Conservation (phyloP, 2,329 filamentous ascomycete genomes). For the Neoscytalidium dimidiatum region DNA sequence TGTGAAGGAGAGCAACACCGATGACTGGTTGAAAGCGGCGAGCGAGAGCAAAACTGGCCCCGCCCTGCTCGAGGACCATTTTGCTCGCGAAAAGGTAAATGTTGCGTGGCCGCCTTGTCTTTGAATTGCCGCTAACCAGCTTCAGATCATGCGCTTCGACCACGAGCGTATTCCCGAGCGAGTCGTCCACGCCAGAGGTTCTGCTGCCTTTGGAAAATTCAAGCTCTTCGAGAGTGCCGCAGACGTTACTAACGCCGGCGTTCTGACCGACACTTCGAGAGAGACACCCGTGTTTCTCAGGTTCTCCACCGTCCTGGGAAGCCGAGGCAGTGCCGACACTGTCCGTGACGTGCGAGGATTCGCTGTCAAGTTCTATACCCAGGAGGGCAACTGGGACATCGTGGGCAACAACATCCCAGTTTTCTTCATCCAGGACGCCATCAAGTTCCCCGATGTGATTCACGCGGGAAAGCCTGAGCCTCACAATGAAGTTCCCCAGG, state of each 20-base stretch:
- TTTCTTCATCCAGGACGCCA: constrained; percentile 75
- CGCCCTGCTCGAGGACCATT: constrained; percentile 68
- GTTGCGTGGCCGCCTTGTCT: not conserved
- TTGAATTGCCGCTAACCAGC: constrained; percentile 14
- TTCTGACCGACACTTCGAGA: constrained; percentile 68
- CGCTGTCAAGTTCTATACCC: constrained; percentile 74
- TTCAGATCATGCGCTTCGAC: constrained; percentile 72
- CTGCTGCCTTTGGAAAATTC: constrained; percentile 68
- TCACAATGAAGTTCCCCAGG: constrained; percentile 70
- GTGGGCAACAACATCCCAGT: constrained; percentile 75
- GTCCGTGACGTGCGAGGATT: constrained; percentile 84
- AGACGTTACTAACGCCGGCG: constrained; percentile 63
- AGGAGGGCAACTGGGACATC: constrained; percentile 76
- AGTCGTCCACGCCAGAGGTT: constrained; percentile 67
- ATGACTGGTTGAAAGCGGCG: constrained; percentile 73
- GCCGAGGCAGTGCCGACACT: constrained; percentile 74
- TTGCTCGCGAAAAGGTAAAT: constrained; percentile 70
- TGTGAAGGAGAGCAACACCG: constrained; percentile 70
- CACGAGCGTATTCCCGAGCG: constrained; percentile 71
- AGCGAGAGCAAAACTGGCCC: constrained; percentile 67
- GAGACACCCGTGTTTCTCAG: constrained; percentile 69
- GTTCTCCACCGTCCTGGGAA: constrained; percentile 78
- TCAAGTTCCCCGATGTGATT: constrained; percentile 72
- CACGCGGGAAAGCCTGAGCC: constrained; percentile 69
- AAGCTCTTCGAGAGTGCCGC: constrained; percentile 64